Percentiles rank a stretch among this genome's conserved stretches.
Conservation (phyloP, 176 grass and related monocot species). For the Carex pumila region DNA sequence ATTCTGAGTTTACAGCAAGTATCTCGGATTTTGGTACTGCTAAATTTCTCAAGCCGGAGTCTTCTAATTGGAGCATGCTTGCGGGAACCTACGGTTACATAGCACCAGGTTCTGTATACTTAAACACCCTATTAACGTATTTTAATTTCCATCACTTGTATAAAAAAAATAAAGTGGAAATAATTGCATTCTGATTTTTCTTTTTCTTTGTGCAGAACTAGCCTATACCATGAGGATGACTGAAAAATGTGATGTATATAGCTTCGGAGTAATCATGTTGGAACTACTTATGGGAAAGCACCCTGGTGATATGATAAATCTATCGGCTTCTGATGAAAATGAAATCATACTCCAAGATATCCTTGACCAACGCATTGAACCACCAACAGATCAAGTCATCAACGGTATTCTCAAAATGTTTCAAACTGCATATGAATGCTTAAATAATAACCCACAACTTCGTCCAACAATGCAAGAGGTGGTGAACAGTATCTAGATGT, state of each 20-base stretch:
- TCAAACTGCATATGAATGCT: background rate
- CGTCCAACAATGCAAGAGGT: conserved; percentile 26
- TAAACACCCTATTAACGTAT: too few relatives aligned
- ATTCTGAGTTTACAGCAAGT: too few relatives aligned
- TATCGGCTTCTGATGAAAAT: background rate
- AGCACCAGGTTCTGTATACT: too few relatives aligned
- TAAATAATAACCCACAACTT: background rate
- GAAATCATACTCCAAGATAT: background rate
- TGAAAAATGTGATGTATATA: conserved; percentile 22
- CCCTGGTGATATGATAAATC: background rate
- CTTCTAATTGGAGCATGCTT: too few relatives aligned
- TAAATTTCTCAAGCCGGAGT: too few relatives aligned
- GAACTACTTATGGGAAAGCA: conserved; percentile 21
- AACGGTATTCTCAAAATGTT: background rate
- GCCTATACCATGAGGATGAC: conserved; percentile 17
- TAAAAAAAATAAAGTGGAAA: too few relatives aligned
- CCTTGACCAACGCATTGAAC: background rate
- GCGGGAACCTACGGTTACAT: too few relatives aligned
- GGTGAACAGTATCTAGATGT: background rate
- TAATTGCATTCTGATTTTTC: too few relatives aligned
- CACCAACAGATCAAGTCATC: background rate
- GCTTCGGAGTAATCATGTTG: conserved; percentile 13
- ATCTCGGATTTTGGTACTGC: too few relatives aligned
- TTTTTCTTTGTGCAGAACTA: conserved; percentile 8
- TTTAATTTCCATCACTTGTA: too few relatives aligned